Percentiles rank a stretch among this genome's conserved stretches.
These are phyloP conservation scores for Priceomyces castillae DNA, from an alignment of 805 yeast species.

Conservation along the genomic window DNA sequence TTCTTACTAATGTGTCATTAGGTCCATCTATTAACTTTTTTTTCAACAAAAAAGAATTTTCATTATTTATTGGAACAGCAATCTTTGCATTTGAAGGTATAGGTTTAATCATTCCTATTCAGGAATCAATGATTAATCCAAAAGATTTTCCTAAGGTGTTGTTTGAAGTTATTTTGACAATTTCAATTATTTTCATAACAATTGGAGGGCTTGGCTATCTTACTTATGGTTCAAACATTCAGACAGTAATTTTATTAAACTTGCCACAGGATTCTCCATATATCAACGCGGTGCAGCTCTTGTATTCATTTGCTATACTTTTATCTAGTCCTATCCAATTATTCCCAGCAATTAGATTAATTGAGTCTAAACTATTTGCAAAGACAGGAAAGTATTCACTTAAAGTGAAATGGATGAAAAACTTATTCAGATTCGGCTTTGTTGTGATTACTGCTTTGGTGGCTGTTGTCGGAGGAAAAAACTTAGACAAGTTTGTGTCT, in stretches of 20 bases:
- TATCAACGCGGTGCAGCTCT: constrained; percentile 63
- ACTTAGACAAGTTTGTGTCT: constrained; percentile 71
- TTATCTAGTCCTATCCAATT: constrained; percentile 79
- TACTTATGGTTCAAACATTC: constrained; percentile 61
- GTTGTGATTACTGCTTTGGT: constrained; percentile 54
- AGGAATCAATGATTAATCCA: constrained; percentile 77
- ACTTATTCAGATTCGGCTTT: constrained; percentile 50
- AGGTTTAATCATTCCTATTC: constrained; percentile 77
- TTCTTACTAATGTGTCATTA: constrained; percentile 41
- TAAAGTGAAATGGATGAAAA: constrained; percentile 64
- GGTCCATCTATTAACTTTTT: constrained; percentile 49
- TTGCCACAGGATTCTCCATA: constrained; percentile 65
- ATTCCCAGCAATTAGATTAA: constrained; percentile 73
- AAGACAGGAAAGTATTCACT: constrained; percentile 57
- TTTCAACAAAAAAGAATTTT: constrained; percentile 59
- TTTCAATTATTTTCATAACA: constrained; percentile 58
- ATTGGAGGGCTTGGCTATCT: constrained; percentile 69
- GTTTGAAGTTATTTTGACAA: constrained; percentile 57
- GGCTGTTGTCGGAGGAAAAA: constrained; percentile 66
- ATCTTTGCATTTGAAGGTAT: constrained; percentile 89
- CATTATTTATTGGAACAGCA: constrained; percentile 78
- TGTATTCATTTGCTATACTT: constrained; percentile 71
- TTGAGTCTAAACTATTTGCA: constrained; percentile 59
- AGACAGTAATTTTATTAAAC: constrained; percentile 69
- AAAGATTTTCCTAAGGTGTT: constrained; percentile 68